phyloP scores from a whole-genome alignment of 306 rosid species.

The Neltuma alba region DNA sequence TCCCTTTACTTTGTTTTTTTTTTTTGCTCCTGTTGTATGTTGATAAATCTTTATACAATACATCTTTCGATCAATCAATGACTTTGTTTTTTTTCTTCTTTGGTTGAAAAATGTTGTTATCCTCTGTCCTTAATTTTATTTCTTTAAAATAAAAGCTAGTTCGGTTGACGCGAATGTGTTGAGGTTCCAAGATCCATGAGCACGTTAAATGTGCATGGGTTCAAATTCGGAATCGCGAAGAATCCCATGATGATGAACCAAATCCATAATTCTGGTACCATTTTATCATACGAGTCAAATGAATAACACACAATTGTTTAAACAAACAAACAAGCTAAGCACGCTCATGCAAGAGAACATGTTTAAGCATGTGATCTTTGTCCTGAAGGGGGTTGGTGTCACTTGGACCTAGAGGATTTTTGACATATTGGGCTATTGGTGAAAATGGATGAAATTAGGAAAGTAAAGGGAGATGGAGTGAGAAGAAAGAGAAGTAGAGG shows the following conservation, averaged over 20 bases:
- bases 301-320: no score
- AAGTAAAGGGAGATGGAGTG: no score
- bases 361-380: no score
- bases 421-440: no score
- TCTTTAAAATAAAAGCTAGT: not conserved
- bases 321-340: no score
- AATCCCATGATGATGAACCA: not conserved
- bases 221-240: not conserved
- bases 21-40: constrained; percentile 35
- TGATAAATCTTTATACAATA: constrained; percentile 50
- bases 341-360: no score
- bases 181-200: not conserved
- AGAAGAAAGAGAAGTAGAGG: no score
- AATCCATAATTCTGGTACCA: no score
- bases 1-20: constrained; percentile 36
- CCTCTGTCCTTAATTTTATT: not conserved
- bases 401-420: no score
- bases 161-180: not conserved
- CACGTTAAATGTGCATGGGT: not conserved
- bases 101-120: not conserved
- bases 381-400: no score
- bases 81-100: not conserved
- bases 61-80: constrained; percentile 42
- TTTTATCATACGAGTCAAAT: no score
- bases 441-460: no score